Base-by-base conservation (phyloP, 495 filamentous ascomycete genomes). In the Platismatia glauca region DNA sequence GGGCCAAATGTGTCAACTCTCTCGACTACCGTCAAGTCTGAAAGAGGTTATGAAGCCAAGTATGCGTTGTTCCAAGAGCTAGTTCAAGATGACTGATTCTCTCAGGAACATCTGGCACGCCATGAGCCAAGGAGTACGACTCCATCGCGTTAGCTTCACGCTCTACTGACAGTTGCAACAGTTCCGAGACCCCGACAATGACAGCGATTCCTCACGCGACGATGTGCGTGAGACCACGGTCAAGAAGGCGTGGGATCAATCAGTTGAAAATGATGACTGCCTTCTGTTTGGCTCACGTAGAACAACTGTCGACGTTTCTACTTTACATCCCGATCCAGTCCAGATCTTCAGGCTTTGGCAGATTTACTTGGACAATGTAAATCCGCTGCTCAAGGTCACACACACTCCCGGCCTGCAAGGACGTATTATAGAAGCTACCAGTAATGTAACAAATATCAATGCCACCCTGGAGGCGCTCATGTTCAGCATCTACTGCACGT, bases 401-500 rank as follows among this genome's bases (percentile, higher is more conserved):
- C 81, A 85, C 61, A 68, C 76, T 3, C 81, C 82, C 7, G 81
- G 71, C 20, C 67, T 81, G 3, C 80, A 84, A 63, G 61, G 52
- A n/a, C 75, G 67, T 1, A 71, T 79, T 13, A 73, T 79, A 20
- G 72, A 77, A 53, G 76, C 75, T 22, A 58, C 66, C 11, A 57
- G 58, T 22, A 59, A 72, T 33, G n/a, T 66, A 7, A 15, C 59
- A 3, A 69, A 64, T 11, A 61, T 43, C 56, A 68, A 41, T 53
- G 67, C 74, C 13, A 43, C 61, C 4, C 35, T 77, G 35, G 74
- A 75, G 59, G 77, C 76, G 16, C 75, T 86, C 0, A 77, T 86
- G 74, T 85, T 86, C 61, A 69, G 78, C 65, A 82, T 86, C 16
- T 86, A 86, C 64, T 80, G 72, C 64, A 72, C 78, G 34, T 66